These are phyloP conservation scores for Tricholoma flavovirens DNA, from an alignment of 768 basidiomycete genomes.

Conservation along the genomic window DNA sequence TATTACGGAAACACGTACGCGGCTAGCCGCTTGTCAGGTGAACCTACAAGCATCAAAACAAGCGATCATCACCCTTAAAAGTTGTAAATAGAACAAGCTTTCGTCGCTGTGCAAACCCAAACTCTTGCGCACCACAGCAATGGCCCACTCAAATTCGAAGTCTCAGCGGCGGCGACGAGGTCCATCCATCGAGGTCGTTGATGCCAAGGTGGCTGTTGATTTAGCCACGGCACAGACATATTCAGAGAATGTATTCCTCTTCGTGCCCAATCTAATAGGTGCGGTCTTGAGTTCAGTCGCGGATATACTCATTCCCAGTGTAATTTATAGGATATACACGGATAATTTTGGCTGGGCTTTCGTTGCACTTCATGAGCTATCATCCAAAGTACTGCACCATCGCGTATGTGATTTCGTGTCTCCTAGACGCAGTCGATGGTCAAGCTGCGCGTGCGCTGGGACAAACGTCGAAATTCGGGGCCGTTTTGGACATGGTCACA, in stretches of 20 bases:
- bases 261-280: slow-evolving; percentile 96
- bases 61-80: neutral
- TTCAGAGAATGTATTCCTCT: slow-evolving; percentile 95
- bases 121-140: slow-evolving; percentile 3
- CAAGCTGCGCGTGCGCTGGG: slow-evolving; percentile 82
- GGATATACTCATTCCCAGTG: slow-evolving; percentile 1
- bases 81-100: neutral
- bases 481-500: slow-evolving; percentile 98
- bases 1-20: neutral
- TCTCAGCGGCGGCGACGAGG: slow-evolving; percentile 38
- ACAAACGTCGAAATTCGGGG: slow-evolving; percentile 95
- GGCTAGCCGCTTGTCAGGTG: no score
- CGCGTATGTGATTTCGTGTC: slow-evolving; percentile 82
- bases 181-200: slow-evolving; percentile 62
- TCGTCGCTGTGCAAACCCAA: neutral
- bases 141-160: slow-evolving; percentile 25
- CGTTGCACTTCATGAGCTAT: slow-evolving; percentile 90
- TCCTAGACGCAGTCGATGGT: slow-evolving; percentile 94
- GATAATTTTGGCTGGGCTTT: slow-evolving; percentile 82
- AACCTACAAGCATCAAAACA: no score
- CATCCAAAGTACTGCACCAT: slow-evolving; percentile 91
- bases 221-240: slow-evolving; percentile 81
- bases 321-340: slow-evolving; percentile 72
- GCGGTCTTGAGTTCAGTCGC: slow-evolving; percentile 21
- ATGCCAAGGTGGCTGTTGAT: slow-evolving; percentile 82